Evolutionary conservation across 257 asterid genomes (phyloP).

Genomic region (Verbena officinalis): DNA sequence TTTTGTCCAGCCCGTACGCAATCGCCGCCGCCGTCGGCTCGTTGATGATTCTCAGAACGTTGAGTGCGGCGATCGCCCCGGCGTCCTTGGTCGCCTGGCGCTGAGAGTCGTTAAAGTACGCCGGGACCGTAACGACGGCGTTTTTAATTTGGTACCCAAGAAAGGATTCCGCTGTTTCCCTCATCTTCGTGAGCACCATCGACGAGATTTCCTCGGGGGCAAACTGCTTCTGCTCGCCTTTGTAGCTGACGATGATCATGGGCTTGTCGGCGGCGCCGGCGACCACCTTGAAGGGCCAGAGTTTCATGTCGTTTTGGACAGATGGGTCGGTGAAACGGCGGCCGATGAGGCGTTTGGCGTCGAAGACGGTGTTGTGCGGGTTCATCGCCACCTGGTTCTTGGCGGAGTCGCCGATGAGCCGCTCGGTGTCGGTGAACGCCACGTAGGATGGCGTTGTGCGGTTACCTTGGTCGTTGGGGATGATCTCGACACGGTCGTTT

Average conservation of each 20-base stretch:
- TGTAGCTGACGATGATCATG: slow-evolving; percentile 45
- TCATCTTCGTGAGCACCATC: slow-evolving; percentile 54
- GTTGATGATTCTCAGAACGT: slow-evolving; percentile 56
- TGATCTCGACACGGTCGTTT: slow-evolving; percentile 61
- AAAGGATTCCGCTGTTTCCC: slow-evolving; percentile 51
- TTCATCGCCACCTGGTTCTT: slow-evolving; percentile 64
- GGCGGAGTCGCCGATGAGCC: slow-evolving; percentile 61
- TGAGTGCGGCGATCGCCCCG: slow-evolving; percentile 51
- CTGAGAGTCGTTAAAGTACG: slow-evolving; percentile 64
- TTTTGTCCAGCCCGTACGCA: slow-evolving; percentile 62
- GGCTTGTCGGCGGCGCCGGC: slow-evolving; percentile 58
- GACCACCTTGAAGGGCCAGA: slow-evolving; percentile 61
- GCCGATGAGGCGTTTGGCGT: slow-evolving; percentile 61
- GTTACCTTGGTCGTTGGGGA: slow-evolving; percentile 68
- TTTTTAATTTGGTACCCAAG: slow-evolving; percentile 45
- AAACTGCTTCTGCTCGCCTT: slow-evolving; percentile 52
- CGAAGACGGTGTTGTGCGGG: slow-evolving; percentile 67
- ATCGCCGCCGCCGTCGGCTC: slow-evolving; percentile 72
- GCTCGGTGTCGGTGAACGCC: slow-evolving; percentile 65
- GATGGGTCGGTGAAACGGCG: slow-evolving; percentile 57
- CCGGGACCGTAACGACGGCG: slow-evolving; percentile 60
- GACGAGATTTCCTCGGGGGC: slow-evolving; percentile 61
- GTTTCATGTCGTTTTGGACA: slow-evolving; percentile 52
- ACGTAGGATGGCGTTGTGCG: slow-evolving; percentile 68
- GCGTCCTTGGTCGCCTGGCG: slow-evolving; percentile 68